phyloP scores from a whole-genome alignment of 1,139 yeast species.

The Suhomyces bribrorum region DNA sequence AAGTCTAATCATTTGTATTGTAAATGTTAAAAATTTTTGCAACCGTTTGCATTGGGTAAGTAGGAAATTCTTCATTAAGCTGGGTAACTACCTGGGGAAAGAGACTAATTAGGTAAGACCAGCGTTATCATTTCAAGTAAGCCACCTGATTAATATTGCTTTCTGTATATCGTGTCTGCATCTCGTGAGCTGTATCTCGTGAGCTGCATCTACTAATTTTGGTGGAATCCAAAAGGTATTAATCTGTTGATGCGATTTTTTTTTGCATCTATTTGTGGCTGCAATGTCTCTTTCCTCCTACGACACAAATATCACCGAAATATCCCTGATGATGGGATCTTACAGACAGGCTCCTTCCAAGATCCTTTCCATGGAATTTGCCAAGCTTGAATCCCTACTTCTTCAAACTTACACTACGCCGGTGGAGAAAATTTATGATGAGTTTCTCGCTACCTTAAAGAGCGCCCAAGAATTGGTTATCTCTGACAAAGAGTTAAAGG shows the following conservation, averaged over 20 bases:
- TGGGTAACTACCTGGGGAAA: too few species aligned
- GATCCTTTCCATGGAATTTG: constrained; percentile 8
- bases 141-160: background rate
- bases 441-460: background rate
- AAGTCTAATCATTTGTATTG: too few species aligned
- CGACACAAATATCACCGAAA: background rate
- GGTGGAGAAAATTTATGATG: too few species aligned
- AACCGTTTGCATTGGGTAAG: too few species aligned
- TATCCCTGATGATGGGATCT: background rate
- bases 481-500: background rate
- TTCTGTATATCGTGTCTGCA: too few species aligned
- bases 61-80: too few species aligned
- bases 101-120: too few species aligned
- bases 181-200: too few species aligned
- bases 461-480: background rate
- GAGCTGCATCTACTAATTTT: too few species aligned
- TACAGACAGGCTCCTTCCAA: background rate
- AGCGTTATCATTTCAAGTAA: too few species aligned
- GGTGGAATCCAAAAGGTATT: background rate
- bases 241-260: background rate
- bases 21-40: too few species aligned
- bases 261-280: constrained; percentile 5
- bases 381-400: constrained; percentile 9
- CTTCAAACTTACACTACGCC: background rate
- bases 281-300: constrained; percentile 1